A percentile compares a stretch with the other conserved stretches of the same genome.
These are phyloP conservation scores for Globisporangium cystogenes DNA, from an alignment of 352 stramenopile species.

Conservation along the genomic window DNA sequence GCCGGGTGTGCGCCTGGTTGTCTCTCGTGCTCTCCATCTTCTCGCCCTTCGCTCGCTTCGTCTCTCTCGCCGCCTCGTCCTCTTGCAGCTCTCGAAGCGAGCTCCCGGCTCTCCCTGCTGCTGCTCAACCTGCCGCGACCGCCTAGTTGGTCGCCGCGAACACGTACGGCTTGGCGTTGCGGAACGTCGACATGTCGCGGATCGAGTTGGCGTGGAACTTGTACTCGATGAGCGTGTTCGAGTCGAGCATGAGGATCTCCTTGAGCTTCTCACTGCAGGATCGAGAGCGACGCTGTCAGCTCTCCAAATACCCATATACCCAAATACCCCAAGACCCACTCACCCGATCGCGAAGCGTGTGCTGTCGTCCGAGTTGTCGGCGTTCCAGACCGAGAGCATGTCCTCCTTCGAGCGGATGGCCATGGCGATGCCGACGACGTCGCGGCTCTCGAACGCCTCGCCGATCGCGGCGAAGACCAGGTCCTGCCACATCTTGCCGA, in stretches of 20 bases:
- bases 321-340: slow-evolving; percentile 11
- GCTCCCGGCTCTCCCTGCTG: background rate
- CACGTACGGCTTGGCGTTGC: slow-evolving; percentile 91
- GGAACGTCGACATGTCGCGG: slow-evolving; percentile 92
- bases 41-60: background rate
- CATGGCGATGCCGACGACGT: slow-evolving; percentile 92
- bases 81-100: background rate
- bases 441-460: slow-evolving; percentile 88
- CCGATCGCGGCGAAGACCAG: slow-evolving; percentile 90
- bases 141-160: slow-evolving; percentile 69
- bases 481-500: slow-evolving; percentile 95
- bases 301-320: too few species aligned
- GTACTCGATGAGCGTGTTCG: slow-evolving; percentile 94
- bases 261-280: slow-evolving; percentile 87
- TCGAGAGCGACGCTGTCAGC: background rate
- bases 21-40: background rate
- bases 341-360: slow-evolving; percentile 80
- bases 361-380: slow-evolving; percentile 88
- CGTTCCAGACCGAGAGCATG: slow-evolving; percentile 93
- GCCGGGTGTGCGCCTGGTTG: background rate
- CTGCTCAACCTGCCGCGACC: too few species aligned
- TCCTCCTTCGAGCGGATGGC: slow-evolving; percentile 92
- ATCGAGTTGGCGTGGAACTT: slow-evolving; percentile 93
- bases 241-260: slow-evolving; percentile 92
- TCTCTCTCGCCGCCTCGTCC: background rate